Evolutionary conservation across 1,284 basidiomycete genomes (phyloP).

Genomic region (Phylloboletellus chloephorus): DNA sequence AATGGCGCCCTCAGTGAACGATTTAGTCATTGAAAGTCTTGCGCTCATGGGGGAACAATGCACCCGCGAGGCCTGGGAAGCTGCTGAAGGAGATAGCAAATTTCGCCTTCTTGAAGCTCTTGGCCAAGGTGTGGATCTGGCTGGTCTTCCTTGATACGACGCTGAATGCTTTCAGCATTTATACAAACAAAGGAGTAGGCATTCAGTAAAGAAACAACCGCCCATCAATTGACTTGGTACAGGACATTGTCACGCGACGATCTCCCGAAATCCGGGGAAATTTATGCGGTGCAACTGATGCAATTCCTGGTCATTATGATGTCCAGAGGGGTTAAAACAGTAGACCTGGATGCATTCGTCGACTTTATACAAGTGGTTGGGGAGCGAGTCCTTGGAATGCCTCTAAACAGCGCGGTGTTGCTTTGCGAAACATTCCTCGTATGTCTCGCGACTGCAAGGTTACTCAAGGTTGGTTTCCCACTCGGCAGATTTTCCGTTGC

Average conservation of each 20-base stretch:
- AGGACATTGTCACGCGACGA: constrained; percentile 15
- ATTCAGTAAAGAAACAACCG: not conserved
- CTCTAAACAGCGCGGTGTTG: constrained; percentile 1
- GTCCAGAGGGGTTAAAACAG: constrained; percentile 15
- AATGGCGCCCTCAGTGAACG: constrained; percentile 33
- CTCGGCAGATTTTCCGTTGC: constrained; percentile 2
- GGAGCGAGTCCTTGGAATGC: constrained; percentile 14
- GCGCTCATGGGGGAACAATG: constrained; percentile 16
- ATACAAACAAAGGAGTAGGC: constrained; percentile 18
- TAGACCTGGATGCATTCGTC: constrained; percentile 3
- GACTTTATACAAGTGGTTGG: constrained; percentile 19
- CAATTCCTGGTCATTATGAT: constrained; percentile 26
- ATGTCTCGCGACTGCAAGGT: constrained; percentile 23
- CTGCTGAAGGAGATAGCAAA: constrained; percentile 11
- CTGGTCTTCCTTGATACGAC: not conserved
- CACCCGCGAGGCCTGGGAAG: constrained; percentile 22
- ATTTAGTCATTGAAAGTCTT: constrained; percentile 38
- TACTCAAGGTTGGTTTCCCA: constrained; percentile 10
- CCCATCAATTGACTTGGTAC: not conserved
- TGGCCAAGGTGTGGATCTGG: constrained; percentile 18
- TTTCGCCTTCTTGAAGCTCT: constrained; percentile 16
- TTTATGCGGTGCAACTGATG: constrained; percentile 20
- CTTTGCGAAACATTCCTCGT: constrained; percentile 23
- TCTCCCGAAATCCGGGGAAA: constrained; percentile 10
- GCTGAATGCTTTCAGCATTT: constrained; percentile 18